Base-by-base conservation (phyloP, 345 rosid species). In the Eucalyptus pauciflora region DNA sequence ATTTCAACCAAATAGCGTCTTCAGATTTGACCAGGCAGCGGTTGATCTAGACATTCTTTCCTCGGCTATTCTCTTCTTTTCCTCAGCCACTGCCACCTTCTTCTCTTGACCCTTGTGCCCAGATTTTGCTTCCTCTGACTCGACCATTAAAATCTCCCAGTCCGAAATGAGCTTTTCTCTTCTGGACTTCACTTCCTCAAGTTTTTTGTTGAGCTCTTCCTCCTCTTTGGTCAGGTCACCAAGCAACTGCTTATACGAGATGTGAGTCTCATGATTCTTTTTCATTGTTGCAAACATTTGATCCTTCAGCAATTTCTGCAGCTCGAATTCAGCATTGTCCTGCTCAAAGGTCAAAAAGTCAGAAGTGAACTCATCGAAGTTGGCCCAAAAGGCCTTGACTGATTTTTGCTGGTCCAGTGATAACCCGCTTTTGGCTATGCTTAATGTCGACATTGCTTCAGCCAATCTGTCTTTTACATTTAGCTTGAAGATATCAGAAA, bases 11-110 rank as follows among this genome's bases (percentile, higher is more conserved):
- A 89, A 89, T 11, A 48, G 85, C 50, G 13, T 45, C 86, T 89
- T 89, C 88, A 89, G 49, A 51, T 67, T 86, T 25, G 90, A 89
- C 90, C 90, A 89, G 13, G 88, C 90, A 25, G 90, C 17, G 51
- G 90, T 62, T 43, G 90, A 85, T 64, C 87, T 56, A 31, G 90
- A 89, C 90, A 89, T 89, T 49, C 88, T 89, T 64, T 89, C 90
- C 88, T 89, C 90, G 8, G 90, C 90, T 16, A 89, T 64, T 87
- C 88, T 89, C 85, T 89, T 89, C 86, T 86, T 89, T 24, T 86
- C 90, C 88, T 89, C 88, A 1, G 88, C 90, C 56, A 33, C 90
- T 16, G 18, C 64, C 1, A 51, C 58, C 37, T 81, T 88, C 87
- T 88, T 88, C 79, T 43, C 89, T 60, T 86, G 90, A 46, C 16